Base-by-base conservation (phyloP, 78 protist species). In the Pirum gemmata region DNA sequence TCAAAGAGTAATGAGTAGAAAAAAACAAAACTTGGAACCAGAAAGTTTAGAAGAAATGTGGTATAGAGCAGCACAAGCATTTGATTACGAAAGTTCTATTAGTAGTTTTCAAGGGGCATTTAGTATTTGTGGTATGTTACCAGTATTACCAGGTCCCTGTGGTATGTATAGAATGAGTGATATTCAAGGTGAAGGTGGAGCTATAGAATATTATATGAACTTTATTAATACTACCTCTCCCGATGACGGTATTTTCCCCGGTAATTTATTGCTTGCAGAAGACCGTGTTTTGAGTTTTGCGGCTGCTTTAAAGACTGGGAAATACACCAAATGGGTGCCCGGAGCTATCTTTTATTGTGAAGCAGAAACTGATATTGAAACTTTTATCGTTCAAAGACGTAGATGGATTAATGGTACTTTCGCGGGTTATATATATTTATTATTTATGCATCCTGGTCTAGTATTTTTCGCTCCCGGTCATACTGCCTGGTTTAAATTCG, bases 111-210 rank as follows among this genome's bases (percentile, higher is more conserved):
- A 38, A 41, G 90, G 90, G 18, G 78, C 90, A 5, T 87, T 87
- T 31, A 38, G 73, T 1, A 26, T 76, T 34, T 41, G 34, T 27
- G 90, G 90, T 29, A 8, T 87, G 5, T 83, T 87, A 35, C 83
- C 90, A 1, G 90, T 87, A 35, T 18, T 87, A 27, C 90, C 90
- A 27, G 80, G 80, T 27, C 83, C 90, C 5, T 87, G 90, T 31
- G 90, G 80, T 1, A 61, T 85, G 40, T 85, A 34, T 77, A 33
- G 38, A 61, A 39, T 39, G 73, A 38, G 33, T 61, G 61, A 82
- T 26, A 33, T 82, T 38, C 67, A 13, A 51, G 86, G 86, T 40
- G n/a, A 25, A 2, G 86, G 51, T 61, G 1, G 1, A 2, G 2
- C 41, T 39, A n/a, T 83, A 2, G 74, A 83, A 8, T 83, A 21